Base-by-base conservation (phyloP, 2,329 filamentous ascomycete species). In the Cytospora mali region DNA sequence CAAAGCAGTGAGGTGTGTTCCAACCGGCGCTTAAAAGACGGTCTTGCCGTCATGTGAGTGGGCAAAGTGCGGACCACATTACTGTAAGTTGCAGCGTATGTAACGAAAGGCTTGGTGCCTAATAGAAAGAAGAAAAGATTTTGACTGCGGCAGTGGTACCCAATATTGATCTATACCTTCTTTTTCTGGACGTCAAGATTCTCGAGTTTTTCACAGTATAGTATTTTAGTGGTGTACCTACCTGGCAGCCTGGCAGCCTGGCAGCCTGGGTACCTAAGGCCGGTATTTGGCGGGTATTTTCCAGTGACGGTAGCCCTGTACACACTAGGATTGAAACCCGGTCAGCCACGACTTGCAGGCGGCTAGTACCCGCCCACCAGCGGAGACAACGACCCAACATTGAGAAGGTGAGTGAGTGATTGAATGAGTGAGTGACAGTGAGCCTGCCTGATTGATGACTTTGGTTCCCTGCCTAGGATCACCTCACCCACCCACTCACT, bases 101-200 rank as follows among this genome's bases (percentile, higher is more conserved):
- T 39, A 39, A 39, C 35, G 27, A 29, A 48, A 28, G 50, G 58
- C 55, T 62, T 87, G 54, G 33, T 62, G 60, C 60, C 60, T 55
- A 58, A 62, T 48, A 23, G 39, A 31, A 39, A 23, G 39, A 31
- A 39, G 60, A 16, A 53, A 42, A 28, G 55, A 16, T 52, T n/a
- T n/a, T 42, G 35, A 25, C 31, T 48, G 60, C 48, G 54, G 49
- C 18, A 52, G 46, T 53, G 54, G 55, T 62, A 62, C 61, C 61
- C 61, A 62, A 62, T 57, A 18, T 35, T 6, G 6, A 39, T 39
- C 35, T 18, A 39, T 5, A 7, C 14, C 16, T 39, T 39, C 16
- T 39, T 39, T 39, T 39, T 39, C 35, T 46, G 21, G 42, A 23
- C 42, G n/a, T 6, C n/a, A n/a, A n/a, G n/a, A n/a, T n/a, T n/a